These are phyloP conservation scores for Talaromyces marneffei DNA, from an alignment of 2,329 filamentous ascomycete species.

Conservation along the genomic window DNA sequence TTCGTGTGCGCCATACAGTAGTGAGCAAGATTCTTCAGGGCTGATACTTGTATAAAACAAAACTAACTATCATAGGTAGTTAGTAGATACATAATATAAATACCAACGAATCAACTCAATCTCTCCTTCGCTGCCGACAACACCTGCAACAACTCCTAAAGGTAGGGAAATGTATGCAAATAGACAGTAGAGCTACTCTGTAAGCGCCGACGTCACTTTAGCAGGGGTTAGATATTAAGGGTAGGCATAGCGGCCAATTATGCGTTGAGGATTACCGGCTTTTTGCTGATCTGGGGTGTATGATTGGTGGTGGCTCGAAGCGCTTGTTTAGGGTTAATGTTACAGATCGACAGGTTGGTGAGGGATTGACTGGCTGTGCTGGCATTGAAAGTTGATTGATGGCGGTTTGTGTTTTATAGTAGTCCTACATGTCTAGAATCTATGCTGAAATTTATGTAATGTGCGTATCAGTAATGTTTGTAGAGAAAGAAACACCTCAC, in stretches of 20 bases:
- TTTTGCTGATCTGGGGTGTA: background rate
- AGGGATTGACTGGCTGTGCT: background rate
- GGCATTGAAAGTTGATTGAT: background rate
- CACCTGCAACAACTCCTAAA: background rate
- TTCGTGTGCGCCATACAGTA: background rate
- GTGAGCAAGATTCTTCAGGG: background rate
- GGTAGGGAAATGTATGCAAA: background rate
- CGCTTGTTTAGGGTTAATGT: background rate
- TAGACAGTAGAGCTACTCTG: background rate
- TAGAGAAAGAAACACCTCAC: background rate
- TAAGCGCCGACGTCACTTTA: constrained; percentile 12
- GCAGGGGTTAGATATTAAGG: background rate
- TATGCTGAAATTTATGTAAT: no score
- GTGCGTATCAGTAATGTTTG: background rate
- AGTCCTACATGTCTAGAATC: no score
- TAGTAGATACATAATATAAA: background rate
- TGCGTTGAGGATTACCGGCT: background rate
- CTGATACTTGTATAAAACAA: background rate
- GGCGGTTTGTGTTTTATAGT: background rate
- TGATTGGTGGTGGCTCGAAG: background rate
- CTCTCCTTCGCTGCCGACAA: background rate
- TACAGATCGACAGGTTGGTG: background rate
- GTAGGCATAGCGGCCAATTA: background rate
- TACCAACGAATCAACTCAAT: background rate
- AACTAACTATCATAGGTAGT: background rate